These are phyloP conservation scores for Xylaria venustula DNA, from an alignment of 495 filamentous ascomycete species.

Conservation along the genomic window DNA sequence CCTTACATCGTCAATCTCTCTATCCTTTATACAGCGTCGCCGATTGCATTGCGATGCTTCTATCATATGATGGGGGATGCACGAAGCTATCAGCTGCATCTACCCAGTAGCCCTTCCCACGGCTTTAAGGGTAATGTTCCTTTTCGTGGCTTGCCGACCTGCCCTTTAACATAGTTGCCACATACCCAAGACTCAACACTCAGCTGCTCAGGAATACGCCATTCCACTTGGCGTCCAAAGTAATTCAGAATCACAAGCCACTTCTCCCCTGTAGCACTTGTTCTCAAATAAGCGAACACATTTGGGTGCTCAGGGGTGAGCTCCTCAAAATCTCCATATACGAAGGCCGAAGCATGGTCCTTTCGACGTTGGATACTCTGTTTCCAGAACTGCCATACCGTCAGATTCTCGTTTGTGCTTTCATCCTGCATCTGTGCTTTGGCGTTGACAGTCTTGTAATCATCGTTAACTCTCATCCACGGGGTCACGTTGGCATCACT, in stretches of 20 bases:
- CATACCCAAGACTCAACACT: conserved; percentile 18
- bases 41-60: too few relatives aligned
- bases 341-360: conserved; percentile 53
- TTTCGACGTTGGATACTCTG: conserved; percentile 43
- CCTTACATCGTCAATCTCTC: too few relatives aligned
- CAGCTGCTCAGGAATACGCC: conserved; percentile 14
- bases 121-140: conserved; percentile 19
- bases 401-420: conserved; percentile 24
- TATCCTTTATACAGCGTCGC: too few relatives aligned
- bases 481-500: conserved; percentile 30
- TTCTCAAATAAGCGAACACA: conserved; percentile 29
- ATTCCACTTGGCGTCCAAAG: conserved; percentile 22
- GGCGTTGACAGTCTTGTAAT: conserved; percentile 45
- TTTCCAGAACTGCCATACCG: conserved; percentile 50
- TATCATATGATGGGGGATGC: too few relatives aligned
- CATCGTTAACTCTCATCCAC: conserved; percentile 55
- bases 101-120: conserved; percentile 25
- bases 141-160: conserved; percentile 18
- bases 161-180: conserved; percentile 16
- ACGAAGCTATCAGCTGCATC: conserved; percentile 13
- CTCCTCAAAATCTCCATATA: conserved; percentile 58
- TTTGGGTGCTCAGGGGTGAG: conserved; percentile 23
- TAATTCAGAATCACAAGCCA: conserved; percentile 31
- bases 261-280: conserved; percentile 19
- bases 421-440: conserved; percentile 30